Evolutionary conservation across 371 early-diverging fungal species (phyloP), one percentile per base, ranked within the genome.

Genomic region (Mucor lusitanicus): DNA sequence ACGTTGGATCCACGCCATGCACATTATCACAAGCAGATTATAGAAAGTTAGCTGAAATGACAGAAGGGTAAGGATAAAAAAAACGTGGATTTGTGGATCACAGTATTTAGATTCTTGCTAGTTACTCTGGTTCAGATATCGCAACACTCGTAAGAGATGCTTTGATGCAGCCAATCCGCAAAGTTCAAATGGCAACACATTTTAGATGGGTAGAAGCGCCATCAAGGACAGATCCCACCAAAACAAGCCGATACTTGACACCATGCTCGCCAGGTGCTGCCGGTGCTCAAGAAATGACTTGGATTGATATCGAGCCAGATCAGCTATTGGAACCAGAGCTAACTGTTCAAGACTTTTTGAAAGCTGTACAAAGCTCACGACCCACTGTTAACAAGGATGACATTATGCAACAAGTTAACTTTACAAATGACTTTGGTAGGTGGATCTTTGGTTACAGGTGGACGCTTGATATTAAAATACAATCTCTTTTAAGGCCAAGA

Each of bases 191-290:
- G 57, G 96, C 97, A 21, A 97, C 97, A 28, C 97, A 97, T 72
- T 98, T 97, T 77, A 94, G 93, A 83, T 44, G 53, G 59, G 60
- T 69, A 0, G 53, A 35, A 59, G 92, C 91, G 25, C 91, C 91
- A 39, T 81, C 84, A 63, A 78, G 91, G 3, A 78, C 79, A 0
- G 90, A 92, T 48, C 85, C 89, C 1, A 60, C 59, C 19, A 72
- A 76, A 54, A 83, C 78, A 15, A 85, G 73, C 61, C 70, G 77
- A 32, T 88, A 90, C 64, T 81, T 93, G 71, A 96, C 95, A 25
- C 99, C 99, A n/a, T 98, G 98, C 73, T 96, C 96, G 37, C 97
- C 98, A 2, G 98, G 97, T 19, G 99, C 95, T 64, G 85, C 90
- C 23, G 87, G 86, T 3, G 97, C 97, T 3, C 74, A 87, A 37